A percentile compares a stretch with the other conserved stretches of the same genome.
These are phyloP conservation scores for Lactifluus piperatus DNA, from an alignment of 768 basidiomycete genomes.

Conservation along the genomic window DNA sequence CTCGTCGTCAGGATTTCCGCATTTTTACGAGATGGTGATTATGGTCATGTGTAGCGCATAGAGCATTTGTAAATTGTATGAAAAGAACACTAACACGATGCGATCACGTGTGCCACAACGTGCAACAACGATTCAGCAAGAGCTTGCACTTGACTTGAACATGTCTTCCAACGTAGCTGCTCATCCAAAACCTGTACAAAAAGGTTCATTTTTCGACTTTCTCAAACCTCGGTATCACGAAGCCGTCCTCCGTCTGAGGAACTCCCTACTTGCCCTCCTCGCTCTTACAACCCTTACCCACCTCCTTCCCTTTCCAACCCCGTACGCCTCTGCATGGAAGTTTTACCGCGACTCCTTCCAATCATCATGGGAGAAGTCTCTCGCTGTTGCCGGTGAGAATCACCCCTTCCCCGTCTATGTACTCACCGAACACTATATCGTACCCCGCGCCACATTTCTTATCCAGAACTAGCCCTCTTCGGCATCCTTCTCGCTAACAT, in stretches of 20 bases:
- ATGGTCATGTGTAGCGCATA: slow-evolving; percentile 41
- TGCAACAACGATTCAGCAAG: neutral
- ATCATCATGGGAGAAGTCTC: slow-evolving; percentile 10
- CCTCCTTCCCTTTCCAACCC: slow-evolving; percentile 19
- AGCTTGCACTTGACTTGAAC: too few relatives aligned
- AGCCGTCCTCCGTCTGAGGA: slow-evolving; percentile 13
- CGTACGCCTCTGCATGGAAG: slow-evolving; percentile 16
- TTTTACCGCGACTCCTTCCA: slow-evolving; percentile 16
- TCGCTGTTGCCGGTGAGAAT: slow-evolving; percentile 11
- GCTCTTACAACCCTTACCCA: slow-evolving; percentile 14
- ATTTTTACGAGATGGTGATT: slow-evolving; percentile 48
- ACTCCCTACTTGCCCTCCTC: slow-evolving; percentile 12
- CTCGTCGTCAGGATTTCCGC: slow-evolving; percentile 41
- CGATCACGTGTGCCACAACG: slow-evolving; percentile 15
- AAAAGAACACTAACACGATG: neutral
- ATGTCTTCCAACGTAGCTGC: slow-evolving; percentile 1
- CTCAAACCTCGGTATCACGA: slow-evolving; percentile 17
- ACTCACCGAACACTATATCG: neutral
- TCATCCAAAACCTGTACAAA: neutral
- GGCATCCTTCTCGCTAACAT: slow-evolving; percentile 15
- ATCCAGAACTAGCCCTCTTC: slow-evolving; percentile 5
- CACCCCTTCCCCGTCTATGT: neutral
- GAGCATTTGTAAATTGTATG: neutral
- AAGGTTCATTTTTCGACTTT: slow-evolving; percentile 10
- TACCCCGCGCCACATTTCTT: neutral